Percentiles rank a stretch among this genome's conserved stretches.
These are phyloP conservation scores for Tolypocladium amazonense DNA, from an alignment of 2,329 filamentous ascomycete species.

Conservation along the genomic window DNA sequence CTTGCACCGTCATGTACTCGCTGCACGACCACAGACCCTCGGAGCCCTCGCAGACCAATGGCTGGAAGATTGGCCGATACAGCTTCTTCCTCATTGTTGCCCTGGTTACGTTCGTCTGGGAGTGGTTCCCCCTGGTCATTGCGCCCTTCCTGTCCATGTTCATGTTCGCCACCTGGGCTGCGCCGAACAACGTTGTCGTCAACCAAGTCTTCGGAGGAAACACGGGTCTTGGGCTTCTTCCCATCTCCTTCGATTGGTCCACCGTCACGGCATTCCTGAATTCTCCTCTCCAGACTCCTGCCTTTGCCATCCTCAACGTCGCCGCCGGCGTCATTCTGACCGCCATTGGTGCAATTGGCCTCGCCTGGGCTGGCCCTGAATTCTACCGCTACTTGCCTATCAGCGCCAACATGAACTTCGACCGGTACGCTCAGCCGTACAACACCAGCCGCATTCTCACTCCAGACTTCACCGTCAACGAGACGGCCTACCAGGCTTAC, in stretches of 20 bases:
- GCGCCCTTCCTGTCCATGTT: constrained; percentile 49
- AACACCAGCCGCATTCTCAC: constrained; percentile 46
- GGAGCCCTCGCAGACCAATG: constrained; percentile 39
- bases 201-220: constrained; percentile 57
- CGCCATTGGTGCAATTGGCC: constrained; percentile 37
- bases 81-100: constrained; percentile 45
- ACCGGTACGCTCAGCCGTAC: constrained; percentile 47
- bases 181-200: constrained; percentile 47
- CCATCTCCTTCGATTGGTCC: constrained; percentile 58
- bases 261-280: constrained; percentile 44
- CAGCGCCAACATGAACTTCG: constrained; percentile 42
- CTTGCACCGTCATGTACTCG: constrained; percentile 51
- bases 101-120: constrained; percentile 40
- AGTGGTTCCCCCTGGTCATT: constrained; percentile 48
- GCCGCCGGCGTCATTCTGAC: constrained; percentile 41
- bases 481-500: constrained; percentile 45
- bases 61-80: constrained; percentile 49
- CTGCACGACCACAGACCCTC: constrained; percentile 49
- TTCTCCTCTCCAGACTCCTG: constrained; percentile 49
- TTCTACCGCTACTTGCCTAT: constrained; percentile 46
- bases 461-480: constrained; percentile 39
- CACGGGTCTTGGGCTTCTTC: constrained; percentile 50
- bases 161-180: constrained; percentile 51
- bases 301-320: constrained; percentile 50
- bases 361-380: constrained; percentile 40